These are phyloP conservation scores for Solanum tarijense DNA, from an alignment of 257 asterid species.

Conservation along the genomic window DNA sequence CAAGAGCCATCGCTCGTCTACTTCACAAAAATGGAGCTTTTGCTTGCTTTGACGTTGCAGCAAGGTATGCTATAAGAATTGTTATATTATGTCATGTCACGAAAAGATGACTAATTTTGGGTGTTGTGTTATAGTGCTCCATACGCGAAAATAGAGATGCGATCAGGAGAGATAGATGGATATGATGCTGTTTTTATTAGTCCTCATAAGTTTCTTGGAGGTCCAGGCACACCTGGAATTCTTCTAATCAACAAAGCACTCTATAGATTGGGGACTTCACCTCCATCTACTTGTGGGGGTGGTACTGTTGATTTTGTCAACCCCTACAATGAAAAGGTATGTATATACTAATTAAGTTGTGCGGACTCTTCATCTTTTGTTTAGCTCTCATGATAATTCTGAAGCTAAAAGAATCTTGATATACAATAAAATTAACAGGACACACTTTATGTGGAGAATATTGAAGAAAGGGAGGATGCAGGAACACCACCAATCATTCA, in stretches of 20 bases:
- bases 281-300: neutral
- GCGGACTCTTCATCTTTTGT: neutral
- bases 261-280: slow-evolving; percentile 18
- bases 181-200: slow-evolving; percentile 44
- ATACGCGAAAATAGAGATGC: neutral
- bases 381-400: neutral
- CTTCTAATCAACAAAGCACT: slow-evolving; percentile 32
- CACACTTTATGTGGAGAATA: slow-evolving; percentile 26
- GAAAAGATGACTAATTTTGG: neutral
- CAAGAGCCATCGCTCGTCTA: slow-evolving; percentile 24
- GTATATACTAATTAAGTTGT: neutral
- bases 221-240: slow-evolving; percentile 48
- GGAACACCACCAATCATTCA: slow-evolving; percentile 48
- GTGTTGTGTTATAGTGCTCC: neutral
- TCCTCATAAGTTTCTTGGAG: slow-evolving; percentile 47
- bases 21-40: slow-evolving; percentile 18
- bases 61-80: neutral
- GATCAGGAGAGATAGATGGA: slow-evolving; percentile 18
- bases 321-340: neutral
- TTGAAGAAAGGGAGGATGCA: slow-evolving; percentile 55
- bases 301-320: neutral
- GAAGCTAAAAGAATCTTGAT: neutral
- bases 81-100: neutral
- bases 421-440: slow-evolving; percentile 8
- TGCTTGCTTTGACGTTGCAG: neutral